phyloP scores from a whole-genome alignment of 2,329 filamentous ascomycete species.

The Colletotrichum somersetense region DNA sequence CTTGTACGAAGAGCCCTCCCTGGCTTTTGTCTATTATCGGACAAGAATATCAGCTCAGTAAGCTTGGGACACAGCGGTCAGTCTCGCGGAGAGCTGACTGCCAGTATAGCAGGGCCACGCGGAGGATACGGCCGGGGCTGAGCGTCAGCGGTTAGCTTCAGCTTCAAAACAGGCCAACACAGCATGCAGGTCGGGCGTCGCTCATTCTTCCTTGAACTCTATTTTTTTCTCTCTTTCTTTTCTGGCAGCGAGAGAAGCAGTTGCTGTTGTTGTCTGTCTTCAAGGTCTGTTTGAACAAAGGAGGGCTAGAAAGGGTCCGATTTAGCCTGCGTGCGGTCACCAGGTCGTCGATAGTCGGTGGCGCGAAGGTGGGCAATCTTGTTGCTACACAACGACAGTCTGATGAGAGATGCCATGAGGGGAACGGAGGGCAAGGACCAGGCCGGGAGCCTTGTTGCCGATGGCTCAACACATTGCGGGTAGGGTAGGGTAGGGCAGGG shows the following conservation, averaged over 20 bases:
- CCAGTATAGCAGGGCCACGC: background rate
- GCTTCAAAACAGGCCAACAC: background rate
- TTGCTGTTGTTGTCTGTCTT: background rate
- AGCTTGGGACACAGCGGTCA: background rate
- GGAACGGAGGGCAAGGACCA: background rate
- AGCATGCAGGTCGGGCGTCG: background rate
- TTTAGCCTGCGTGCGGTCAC: background rate
- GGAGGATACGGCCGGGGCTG: background rate
- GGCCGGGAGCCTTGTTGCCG: background rate
- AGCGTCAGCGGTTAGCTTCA: background rate
- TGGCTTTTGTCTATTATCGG: background rate
- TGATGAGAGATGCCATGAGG: background rate
- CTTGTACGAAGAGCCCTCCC: background rate
- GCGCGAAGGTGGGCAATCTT: background rate
- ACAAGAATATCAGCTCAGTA: background rate
- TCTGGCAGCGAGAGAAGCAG: background rate
- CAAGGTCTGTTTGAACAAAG: background rate
- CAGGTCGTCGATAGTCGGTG: background rate
- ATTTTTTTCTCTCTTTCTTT: no score
- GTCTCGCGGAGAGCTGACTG: background rate
- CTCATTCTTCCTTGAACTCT: background rate
- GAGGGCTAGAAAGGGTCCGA: background rate
- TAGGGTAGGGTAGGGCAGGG: background rate
- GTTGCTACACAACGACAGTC: background rate
- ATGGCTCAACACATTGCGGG: background rate